Evolutionary conservation across 2,329 filamentous ascomycete genomes (phyloP), one percentile per base, ranked within the genome.

Genomic region (Diaporthe citri): DNA sequence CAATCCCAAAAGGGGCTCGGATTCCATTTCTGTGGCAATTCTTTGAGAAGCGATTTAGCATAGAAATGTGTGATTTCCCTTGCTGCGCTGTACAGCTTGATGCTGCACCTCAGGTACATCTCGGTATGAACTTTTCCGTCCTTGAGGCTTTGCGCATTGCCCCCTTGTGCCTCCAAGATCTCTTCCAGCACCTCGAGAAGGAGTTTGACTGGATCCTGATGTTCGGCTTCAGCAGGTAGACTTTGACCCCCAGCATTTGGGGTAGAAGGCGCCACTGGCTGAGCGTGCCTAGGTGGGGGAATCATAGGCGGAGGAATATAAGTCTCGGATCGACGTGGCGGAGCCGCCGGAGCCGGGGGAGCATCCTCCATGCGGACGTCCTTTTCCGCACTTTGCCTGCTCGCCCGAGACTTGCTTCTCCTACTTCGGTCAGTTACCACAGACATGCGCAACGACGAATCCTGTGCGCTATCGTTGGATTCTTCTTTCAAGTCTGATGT

Each of bases 51-150:
- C 8, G 84, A 83, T 6, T 77, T 77, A 1, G 87, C 83, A 71
- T 87, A 86, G 75, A 87, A 89, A 17, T 85, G 82, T 2, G 88
- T 78, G 4, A 89, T 79, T 51, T 89, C 85, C 51, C 80, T 73
- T 3, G 83, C 80, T 0, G 76, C 79, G 5, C 71, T 64, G 62
- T 87, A 86, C 1, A 80, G 59, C 3, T 83, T 83, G 13, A 89
- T 83, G 62, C 80, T 86, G 78, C 87, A 86, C n/a, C 81, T 81
- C 74, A 80, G 76, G 64, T 83, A 86, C 5, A 87, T 48, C 10
- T 80, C 78, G 25, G 79, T 74, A 55, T 84, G 82, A 3, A 87
- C 72, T 43, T 79, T 83, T 7, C 75, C 78, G 9, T 77, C 77
- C 76, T 79, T 82, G 6, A 77, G 72, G 34, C 78, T 82, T 3